Percentiles rank a stretch among this genome's conserved stretches.
Conservation (phyloP, 345 rosid species). For the Salix caprea region DNA sequence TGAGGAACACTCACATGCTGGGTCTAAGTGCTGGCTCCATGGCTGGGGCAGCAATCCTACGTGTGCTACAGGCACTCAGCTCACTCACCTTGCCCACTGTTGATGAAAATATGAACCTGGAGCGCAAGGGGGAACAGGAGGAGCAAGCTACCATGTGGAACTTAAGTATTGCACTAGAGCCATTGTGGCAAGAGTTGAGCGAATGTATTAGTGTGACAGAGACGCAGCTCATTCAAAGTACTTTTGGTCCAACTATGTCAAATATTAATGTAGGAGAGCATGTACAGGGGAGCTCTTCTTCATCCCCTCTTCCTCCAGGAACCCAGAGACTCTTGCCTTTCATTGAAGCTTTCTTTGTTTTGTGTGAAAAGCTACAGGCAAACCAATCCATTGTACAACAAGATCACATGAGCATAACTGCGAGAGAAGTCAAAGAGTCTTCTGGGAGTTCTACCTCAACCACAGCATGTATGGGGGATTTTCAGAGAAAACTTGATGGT, state of each 20-base stretch:
- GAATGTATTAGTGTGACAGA: conserved; percentile 83
- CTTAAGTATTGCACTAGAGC: conserved; percentile 69
- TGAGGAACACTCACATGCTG: conserved; percentile 71
- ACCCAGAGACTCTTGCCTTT: conserved; percentile 89
- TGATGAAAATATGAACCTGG: conserved; percentile 34
- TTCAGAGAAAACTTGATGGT: conserved; percentile 70
- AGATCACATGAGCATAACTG: conserved; percentile 63
- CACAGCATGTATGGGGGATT: conserved; percentile 42
- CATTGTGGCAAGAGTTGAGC: conserved; percentile 90
- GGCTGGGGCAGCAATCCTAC: conserved; percentile 90
- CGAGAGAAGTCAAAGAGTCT: conserved; percentile 81
- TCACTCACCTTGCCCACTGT: conserved; percentile 47
- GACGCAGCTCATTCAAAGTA: conserved; percentile 69
- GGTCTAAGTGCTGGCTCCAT: conserved; percentile 83
- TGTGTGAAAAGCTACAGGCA: conserved; percentile 85
- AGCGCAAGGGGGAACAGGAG: conserved; percentile 51
- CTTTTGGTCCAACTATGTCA: conserved; percentile 35
- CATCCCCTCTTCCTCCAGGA: conserved; percentile 86
- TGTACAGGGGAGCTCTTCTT: conserved; percentile 52
- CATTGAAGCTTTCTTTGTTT: conserved; percentile 92
- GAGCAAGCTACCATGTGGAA: conserved; percentile 71
- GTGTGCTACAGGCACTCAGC: conserved; percentile 82
- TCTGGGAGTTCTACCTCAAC: conserved; percentile 42
- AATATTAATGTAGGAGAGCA: conserved; percentile 53
- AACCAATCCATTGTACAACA: conserved; percentile 49